A percentile compares a stretch with the other conserved stretches of the same genome.
These are phyloP conservation scores for Apiotrichum veenhuisii DNA, from an alignment of 1,284 basidiomycete genomes.

Conservation along the genomic window DNA sequence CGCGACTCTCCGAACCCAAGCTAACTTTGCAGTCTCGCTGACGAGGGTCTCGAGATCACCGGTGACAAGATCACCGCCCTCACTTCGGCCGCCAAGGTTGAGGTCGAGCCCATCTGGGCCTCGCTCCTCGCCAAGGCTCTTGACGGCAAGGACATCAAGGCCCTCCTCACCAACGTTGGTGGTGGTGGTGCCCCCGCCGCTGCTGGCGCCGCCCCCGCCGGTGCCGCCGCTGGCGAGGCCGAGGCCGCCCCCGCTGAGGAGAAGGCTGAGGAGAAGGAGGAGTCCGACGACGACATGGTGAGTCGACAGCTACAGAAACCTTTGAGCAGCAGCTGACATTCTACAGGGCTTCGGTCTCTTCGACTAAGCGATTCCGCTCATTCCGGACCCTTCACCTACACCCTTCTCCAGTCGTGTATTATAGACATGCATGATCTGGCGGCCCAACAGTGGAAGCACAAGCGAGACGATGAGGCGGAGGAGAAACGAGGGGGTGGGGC, in stretches of 20 bases:
- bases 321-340: not conserved
- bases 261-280: constrained; percentile 74
- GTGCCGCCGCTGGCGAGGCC: constrained; percentile 60
- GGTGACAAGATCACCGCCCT: constrained; percentile 85
- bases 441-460: not conserved
- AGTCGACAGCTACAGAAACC: constrained; percentile 28
- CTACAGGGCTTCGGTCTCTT: constrained; percentile 73
- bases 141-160: constrained; percentile 96
- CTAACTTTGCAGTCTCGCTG: not conserved
- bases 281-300: constrained; percentile 88
- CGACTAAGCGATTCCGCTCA: constrained; percentile 57
- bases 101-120: constrained; percentile 97
- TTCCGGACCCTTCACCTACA: constrained; percentile 2
- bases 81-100: constrained; percentile 75
- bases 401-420: constrained; percentile 3
- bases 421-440: constrained; percentile 16
- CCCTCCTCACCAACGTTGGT: constrained; percentile 86
- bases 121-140: constrained; percentile 93
- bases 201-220: constrained; percentile 55
- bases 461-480: too few relatives aligned
- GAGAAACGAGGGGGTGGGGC: too few relatives aligned
- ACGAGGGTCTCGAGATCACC: constrained; percentile 94
- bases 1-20: too few relatives aligned
- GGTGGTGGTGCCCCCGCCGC: constrained; percentile 74
- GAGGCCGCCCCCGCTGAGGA: constrained; percentile 65